phyloP scores from a whole-genome alignment of 164 flowering plant genomes.

The Houttuynia cordata region DNA sequence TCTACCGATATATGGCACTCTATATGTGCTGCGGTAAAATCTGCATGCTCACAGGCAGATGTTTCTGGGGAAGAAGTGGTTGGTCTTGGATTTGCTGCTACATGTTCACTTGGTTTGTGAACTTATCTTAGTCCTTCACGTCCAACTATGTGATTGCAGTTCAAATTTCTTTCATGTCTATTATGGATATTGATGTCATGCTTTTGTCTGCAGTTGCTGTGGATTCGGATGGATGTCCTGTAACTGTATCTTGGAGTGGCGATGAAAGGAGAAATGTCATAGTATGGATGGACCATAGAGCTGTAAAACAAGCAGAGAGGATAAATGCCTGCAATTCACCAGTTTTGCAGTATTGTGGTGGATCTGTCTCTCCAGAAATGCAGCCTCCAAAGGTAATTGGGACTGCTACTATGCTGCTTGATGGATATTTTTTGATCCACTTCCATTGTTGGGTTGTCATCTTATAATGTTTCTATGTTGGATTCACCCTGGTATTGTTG shows the following conservation, averaged over 20 bases:
- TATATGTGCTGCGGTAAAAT: slow-evolving; percentile 78
- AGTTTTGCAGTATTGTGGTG: slow-evolving; percentile 89
- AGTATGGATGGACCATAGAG: slow-evolving; percentile 99
- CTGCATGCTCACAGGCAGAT: slow-evolving; percentile 72
- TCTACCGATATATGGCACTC: slow-evolving; percentile 99
- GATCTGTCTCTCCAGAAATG: slow-evolving; percentile 91
- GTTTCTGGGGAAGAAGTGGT: slow-evolving; percentile 59
- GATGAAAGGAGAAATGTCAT: slow-evolving; percentile 90
- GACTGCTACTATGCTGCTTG: background rate
- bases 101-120: slow-evolving; percentile 89
- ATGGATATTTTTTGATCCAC: background rate
- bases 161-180: background rate
- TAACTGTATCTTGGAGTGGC: slow-evolving; percentile 92
- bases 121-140: slow-evolving; percentile 1
- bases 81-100: slow-evolving; percentile 89
- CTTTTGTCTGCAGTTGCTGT: slow-evolving; percentile 62
- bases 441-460: background rate
- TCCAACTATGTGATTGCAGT: background rate
- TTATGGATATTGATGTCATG: background rate
- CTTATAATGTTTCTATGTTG: too few relatives aligned
- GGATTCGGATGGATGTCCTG: slow-evolving; percentile 93
- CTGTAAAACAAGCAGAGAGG: slow-evolving; percentile 86
- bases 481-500: too few relatives aligned
- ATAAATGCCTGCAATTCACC: slow-evolving; percentile 82
- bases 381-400: slow-evolving; percentile 83